These are phyloP conservation scores for Backusella sp. DNA, from an alignment of 192 early-diverging fungal species.

Conservation along the genomic window DNA sequence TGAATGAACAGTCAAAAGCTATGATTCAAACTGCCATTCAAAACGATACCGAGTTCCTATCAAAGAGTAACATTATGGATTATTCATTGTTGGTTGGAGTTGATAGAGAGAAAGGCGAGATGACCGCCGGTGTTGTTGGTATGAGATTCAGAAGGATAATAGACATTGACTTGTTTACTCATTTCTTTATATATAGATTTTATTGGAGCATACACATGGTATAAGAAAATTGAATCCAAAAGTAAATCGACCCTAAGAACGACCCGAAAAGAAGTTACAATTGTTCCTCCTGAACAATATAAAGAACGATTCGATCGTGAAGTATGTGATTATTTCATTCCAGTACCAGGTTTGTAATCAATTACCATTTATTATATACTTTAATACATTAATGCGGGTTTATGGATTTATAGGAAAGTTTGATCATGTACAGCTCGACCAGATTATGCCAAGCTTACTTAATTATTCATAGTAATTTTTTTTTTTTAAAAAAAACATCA, in stretches of 20 bases:
- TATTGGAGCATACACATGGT: constrained; percentile 96
- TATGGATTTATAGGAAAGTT: constrained; percentile 6
- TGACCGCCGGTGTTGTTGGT: constrained; percentile 88
- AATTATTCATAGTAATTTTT: background rate
- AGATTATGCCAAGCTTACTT: constrained; percentile 5
- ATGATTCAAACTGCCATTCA: constrained; percentile 76
- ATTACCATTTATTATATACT: background rate
- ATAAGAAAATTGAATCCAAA: constrained; percentile 88
- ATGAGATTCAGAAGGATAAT: background rate
- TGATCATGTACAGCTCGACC: background rate
- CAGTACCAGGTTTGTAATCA: constrained; percentile 67
- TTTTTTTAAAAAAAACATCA: background rate
- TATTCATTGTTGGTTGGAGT: constrained; percentile 95
- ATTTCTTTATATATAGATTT: constrained; percentile 59
- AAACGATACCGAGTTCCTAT: constrained; percentile 92
- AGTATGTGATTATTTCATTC: constrained; percentile 86
- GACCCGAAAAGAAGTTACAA: constrained; percentile 80
- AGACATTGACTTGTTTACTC: background rate
- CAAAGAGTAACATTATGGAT: constrained; percentile 94
- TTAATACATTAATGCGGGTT: background rate
- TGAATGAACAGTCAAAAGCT: constrained; percentile 84
- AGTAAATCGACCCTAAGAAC: constrained; percentile 65
- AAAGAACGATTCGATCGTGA: constrained; percentile 87
- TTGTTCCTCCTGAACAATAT: constrained; percentile 92
- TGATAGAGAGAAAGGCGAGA: constrained; percentile 78